These are phyloP conservation scores for Hemerocallis citrina DNA, from an alignment of 106 monocot species.

Conservation along the genomic window DNA sequence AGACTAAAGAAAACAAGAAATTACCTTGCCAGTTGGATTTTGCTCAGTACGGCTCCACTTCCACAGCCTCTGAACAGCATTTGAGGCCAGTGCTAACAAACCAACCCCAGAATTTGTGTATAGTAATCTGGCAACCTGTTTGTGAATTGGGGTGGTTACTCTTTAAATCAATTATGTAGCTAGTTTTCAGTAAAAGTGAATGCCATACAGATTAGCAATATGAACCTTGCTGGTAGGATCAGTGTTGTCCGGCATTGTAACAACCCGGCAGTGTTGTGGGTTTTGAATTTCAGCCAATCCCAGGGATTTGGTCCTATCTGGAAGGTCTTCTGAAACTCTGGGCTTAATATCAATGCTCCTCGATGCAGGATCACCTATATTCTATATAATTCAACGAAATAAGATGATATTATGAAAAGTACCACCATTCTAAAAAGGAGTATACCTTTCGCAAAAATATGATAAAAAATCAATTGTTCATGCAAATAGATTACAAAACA, in stretches of 20 bases:
- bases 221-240: constrained; percentile 49
- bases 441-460: neutral
- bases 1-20: neutral
- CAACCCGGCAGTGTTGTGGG: constrained; percentile 52
- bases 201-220: neutral
- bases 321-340: constrained; percentile 39
- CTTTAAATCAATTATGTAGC: neutral
- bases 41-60: constrained; percentile 68
- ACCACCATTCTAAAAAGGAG: neutral
- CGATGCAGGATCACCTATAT: constrained; percentile 40
- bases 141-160: neutral
- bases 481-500: neutral
- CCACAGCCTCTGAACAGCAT: constrained; percentile 79
- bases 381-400: constrained; percentile 21
- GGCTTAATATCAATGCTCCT: constrained; percentile 39
- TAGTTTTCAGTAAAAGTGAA: neutral
- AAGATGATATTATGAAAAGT: neutral
- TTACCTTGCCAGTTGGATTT: constrained; percentile 71
- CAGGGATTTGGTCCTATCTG: constrained; percentile 46
- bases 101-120: constrained; percentile 77
- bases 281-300: constrained; percentile 50
- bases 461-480: neutral
- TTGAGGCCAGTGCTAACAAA: constrained; percentile 62
- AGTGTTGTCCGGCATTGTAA: constrained; percentile 47
- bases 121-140: constrained; percentile 53